phyloP scores from a whole-genome alignment of 257 asterid genomes.

The Ehretia macrophylla region DNA sequence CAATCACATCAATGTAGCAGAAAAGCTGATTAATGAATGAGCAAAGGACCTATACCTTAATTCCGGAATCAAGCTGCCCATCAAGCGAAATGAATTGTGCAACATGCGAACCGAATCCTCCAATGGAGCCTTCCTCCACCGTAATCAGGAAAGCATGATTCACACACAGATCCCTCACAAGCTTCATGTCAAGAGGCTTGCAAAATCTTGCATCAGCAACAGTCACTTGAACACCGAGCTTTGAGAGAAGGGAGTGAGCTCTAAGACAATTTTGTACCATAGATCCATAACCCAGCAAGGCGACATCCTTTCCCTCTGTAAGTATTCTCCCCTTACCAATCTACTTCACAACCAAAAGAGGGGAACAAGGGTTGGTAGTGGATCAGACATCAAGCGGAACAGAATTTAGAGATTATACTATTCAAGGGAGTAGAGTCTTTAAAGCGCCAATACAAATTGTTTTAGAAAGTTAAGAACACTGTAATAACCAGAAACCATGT shows the following conservation, averaged over 20 bases:
- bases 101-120: conserved; percentile 87
- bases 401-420: too few species aligned
- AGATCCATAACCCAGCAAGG: conserved; percentile 77
- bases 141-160: conserved; percentile 63
- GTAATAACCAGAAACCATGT: too few species aligned
- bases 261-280: conserved; percentile 84
- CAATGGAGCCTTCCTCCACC: conserved; percentile 81
- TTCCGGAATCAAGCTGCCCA: conserved; percentile 75
- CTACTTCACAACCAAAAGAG: conserved; percentile 28
- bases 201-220: conserved; percentile 97
- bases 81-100: conserved; percentile 77
- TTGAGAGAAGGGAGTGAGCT: conserved; percentile 69
- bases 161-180: conserved; percentile 54
- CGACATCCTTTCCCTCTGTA: conserved; percentile 65
- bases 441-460: too few species aligned
- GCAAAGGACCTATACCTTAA: conserved; percentile 45
- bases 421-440: too few species aligned
- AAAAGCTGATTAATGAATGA: background rate
- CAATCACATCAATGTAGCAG: background rate
- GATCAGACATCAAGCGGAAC: background rate
- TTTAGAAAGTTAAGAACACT: too few species aligned
- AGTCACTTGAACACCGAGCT: conserved; percentile 61
- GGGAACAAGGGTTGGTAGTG: background rate
- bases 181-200: conserved; percentile 78
- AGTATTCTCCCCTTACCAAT: conserved; percentile 72